These are phyloP conservation scores for Zygosaccharomyces sapae DNA, from an alignment of 1,139 yeast genomes.

Conservation along the genomic window DNA sequence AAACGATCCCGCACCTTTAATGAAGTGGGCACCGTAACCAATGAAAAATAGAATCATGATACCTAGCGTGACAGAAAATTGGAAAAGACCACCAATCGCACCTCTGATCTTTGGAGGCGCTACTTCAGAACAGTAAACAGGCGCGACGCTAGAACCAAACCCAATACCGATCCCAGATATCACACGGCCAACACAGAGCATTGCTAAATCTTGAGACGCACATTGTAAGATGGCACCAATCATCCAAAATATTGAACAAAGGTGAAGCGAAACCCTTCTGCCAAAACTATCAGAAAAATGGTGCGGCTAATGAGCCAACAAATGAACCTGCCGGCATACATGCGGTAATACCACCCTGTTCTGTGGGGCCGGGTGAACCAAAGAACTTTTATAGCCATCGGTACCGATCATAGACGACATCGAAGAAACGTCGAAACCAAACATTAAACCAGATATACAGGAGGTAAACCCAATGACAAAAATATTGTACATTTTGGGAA, in stretches of 20 bases:
- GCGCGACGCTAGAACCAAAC: slow-evolving; percentile 54
- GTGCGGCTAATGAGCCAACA: slow-evolving; percentile 49
- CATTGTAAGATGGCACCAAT: slow-evolving; percentile 46
- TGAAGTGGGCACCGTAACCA: slow-evolving; percentile 51
- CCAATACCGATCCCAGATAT: slow-evolving; percentile 59
- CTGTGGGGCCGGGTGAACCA: slow-evolving; percentile 41
- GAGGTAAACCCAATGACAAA: slow-evolving; percentile 47
- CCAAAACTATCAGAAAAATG: slow-evolving; percentile 55
- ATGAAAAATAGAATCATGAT: slow-evolving; percentile 51
- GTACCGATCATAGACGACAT: slow-evolving; percentile 56
- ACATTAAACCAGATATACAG: slow-evolving; percentile 57
- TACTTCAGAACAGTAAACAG: slow-evolving; percentile 57
- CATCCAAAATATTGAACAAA: slow-evolving; percentile 46
- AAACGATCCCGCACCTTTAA: slow-evolving; percentile 43
- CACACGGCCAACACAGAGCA: slow-evolving; percentile 47
- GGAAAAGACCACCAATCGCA: slow-evolving; percentile 57
- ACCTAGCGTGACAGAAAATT: slow-evolving; percentile 47
- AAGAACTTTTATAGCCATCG: slow-evolving; percentile 42
- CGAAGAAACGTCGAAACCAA: slow-evolving; percentile 61
- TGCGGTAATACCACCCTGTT: slow-evolving; percentile 59
- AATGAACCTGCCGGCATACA: slow-evolving; percentile 60
- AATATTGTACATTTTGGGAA: slow-evolving; percentile 43
- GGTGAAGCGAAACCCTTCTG: slow-evolving; percentile 50
- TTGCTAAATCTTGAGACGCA: slow-evolving; percentile 35
- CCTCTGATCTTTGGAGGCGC: slow-evolving; percentile 66